Conservation (phyloP, 495 filamentous ascomycete genomes). For the Podospora australis region DNA sequence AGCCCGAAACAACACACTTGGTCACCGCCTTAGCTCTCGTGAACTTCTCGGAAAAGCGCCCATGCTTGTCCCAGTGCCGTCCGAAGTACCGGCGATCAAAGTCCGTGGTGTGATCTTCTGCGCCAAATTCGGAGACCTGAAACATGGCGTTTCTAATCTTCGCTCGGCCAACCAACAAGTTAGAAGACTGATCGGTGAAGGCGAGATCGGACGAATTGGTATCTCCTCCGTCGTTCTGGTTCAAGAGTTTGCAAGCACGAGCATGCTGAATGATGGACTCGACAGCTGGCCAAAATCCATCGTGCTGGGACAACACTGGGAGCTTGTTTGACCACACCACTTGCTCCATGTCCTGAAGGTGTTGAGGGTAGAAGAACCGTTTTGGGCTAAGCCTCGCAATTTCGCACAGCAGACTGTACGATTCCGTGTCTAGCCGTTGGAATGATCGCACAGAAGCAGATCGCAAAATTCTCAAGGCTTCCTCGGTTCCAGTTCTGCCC, state of each 20-base stretch:
- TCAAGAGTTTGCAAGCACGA: constrained; percentile 4
- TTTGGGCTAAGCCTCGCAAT: constrained; percentile 50
- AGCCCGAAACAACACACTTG: too few species aligned
- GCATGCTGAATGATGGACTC: constrained; percentile 3
- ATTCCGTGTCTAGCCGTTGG: constrained; percentile 29
- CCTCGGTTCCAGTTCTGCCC: constrained; percentile 54
- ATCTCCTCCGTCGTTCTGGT: not conserved
- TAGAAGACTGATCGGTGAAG: not conserved
- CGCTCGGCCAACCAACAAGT: constrained; percentile 33
- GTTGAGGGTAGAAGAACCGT: constrained; percentile 26
- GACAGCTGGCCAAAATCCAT: constrained; percentile 31
- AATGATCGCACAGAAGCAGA: constrained; percentile 49
- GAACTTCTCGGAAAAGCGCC: too few species aligned
- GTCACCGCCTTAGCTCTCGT: too few species aligned
- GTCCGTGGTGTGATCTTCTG: constrained; percentile 36
- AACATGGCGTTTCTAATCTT: constrained; percentile 43
- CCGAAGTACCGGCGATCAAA: constrained; percentile 30
- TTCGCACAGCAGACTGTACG: constrained; percentile 31
- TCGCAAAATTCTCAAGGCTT: constrained; percentile 45
- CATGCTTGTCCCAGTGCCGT: constrained; percentile 1
- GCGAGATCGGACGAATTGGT: not conserved
- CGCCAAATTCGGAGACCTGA: constrained; percentile 46
- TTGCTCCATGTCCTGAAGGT: constrained; percentile 23
- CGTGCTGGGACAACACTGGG: constrained; percentile 46
- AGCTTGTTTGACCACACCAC: constrained; percentile 25